These are phyloP conservation scores for Cyberlindnera mrakii DNA, from an alignment of 805 yeast genomes.

Conservation along the genomic window DNA sequence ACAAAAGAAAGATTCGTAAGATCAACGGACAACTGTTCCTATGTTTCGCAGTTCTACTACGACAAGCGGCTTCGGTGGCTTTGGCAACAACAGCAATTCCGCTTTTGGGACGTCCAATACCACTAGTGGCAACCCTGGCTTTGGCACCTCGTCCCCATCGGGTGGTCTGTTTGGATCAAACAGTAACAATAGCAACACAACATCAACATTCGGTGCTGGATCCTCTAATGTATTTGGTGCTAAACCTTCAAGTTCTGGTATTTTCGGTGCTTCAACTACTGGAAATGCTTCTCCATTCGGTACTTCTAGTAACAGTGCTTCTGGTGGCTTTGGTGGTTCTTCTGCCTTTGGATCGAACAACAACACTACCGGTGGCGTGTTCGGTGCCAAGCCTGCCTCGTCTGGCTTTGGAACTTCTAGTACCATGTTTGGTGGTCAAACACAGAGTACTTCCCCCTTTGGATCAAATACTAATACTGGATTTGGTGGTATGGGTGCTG, in stretches of 20 bases:
- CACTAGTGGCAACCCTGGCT: constrained; percentile 8
- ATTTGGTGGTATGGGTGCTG: constrained; percentile 19
- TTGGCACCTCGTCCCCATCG: constrained; percentile 21
- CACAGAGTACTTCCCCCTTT: constrained; percentile 34
- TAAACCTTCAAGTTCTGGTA: constrained; percentile 19
- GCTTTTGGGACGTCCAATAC: constrained; percentile 22
- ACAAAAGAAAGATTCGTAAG: too few species aligned
- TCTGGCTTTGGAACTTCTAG: constrained; percentile 18
- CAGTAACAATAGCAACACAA: constrained; percentile 20
- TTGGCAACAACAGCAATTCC: constrained; percentile 27
- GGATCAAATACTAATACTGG: constrained; percentile 22
- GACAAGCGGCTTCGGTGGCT: constrained; percentile 27
- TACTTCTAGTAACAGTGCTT: constrained; percentile 24
- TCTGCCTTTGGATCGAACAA: constrained; percentile 34
- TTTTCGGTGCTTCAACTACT: constrained; percentile 11
- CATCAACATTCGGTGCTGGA: constrained; percentile 23
- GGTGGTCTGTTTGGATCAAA: constrained; percentile 35
- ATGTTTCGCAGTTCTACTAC: constrained; percentile 24
- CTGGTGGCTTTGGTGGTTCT: constrained; percentile 26
- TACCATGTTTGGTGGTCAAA: constrained; percentile 7
- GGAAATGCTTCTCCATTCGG: constrained; percentile 20
- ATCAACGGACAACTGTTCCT: not conserved
- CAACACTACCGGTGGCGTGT: constrained; percentile 28
- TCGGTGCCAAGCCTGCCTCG: constrained; percentile 32
- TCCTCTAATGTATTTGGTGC: constrained; percentile 18